Conservation (phyloP, 805 yeast species). For the Kregervanrija fluxuum region DNA sequence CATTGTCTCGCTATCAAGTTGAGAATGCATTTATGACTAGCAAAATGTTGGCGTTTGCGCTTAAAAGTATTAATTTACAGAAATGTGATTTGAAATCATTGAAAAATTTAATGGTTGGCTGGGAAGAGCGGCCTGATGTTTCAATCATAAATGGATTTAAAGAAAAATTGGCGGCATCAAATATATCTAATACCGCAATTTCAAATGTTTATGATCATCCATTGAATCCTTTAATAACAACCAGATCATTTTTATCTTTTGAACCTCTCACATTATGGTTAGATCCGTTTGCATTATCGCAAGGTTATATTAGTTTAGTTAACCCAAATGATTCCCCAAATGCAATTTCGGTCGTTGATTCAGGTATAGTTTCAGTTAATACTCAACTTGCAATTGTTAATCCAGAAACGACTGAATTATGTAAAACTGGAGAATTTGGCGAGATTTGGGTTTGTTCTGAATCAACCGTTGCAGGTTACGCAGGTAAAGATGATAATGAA, state of each 20-base stretch:
- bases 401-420: slow-evolving; percentile 77
- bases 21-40: slow-evolving; percentile 82
- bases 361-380: slow-evolving; percentile 93
- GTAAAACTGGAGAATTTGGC: slow-evolving; percentile 88
- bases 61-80: slow-evolving; percentile 26
- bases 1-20: slow-evolving; percentile 69
- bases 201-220: slow-evolving; percentile 72
- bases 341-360: slow-evolving; percentile 78
- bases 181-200: slow-evolving; percentile 60
- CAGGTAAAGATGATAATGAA: slow-evolving; percentile 28
- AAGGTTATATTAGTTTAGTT: slow-evolving; percentile 76
- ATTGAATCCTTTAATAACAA: slow-evolving; percentile 75
- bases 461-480: slow-evolving; percentile 62
- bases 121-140: slow-evolving; percentile 60
- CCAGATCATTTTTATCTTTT: slow-evolving; percentile 80
- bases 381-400: slow-evolving; percentile 92
- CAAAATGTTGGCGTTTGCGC: slow-evolving; percentile 73
- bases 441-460: slow-evolving; percentile 96
- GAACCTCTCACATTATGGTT: slow-evolving; percentile 84
- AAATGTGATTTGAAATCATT: slow-evolving; percentile 24
- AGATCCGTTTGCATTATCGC: slow-evolving; percentile 84
- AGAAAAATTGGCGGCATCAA: slow-evolving; percentile 54
- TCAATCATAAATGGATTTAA: slow-evolving; percentile 52
- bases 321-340: slow-evolving; percentile 63
- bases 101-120: slow-evolving; percentile 79